A percentile compares a stretch with the other conserved stretches of the same genome.
Evolutionary conservation across 768 basidiomycete genomes (phyloP).

Genomic region (Termitomyces heimii): DNA sequence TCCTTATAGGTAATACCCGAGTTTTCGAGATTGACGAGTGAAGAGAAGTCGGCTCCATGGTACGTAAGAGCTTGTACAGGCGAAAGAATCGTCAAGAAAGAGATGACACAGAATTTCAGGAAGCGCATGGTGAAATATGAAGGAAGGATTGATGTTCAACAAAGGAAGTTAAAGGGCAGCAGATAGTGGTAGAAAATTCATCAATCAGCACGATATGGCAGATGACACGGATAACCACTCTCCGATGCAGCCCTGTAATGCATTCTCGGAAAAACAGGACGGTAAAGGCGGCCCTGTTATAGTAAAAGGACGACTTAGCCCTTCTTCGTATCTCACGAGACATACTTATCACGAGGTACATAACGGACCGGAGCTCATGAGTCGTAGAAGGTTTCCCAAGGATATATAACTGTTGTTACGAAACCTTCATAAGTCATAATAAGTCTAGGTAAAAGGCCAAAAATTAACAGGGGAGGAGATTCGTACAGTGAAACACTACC

Average conservation of each 20-base stretch:
- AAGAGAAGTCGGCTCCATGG: conserved; percentile 53
- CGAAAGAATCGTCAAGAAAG: conserved; percentile 16
- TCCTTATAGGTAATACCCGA: conserved; percentile 40
- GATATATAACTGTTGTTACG: neutral
- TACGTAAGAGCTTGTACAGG: conserved; percentile 34
- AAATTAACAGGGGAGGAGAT: too few species aligned
- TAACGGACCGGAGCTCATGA: conserved; percentile 4
- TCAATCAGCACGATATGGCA: neutral
- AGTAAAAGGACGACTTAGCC: neutral
- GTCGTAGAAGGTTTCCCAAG: neutral
- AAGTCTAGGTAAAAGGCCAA: neutral
- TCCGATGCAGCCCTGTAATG: conserved; percentile 1
- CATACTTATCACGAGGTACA: conserved; percentile 7
- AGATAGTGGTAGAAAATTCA: neutral
- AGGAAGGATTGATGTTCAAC: neutral
- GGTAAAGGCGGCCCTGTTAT: conserved; percentile 6
- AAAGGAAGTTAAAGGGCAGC: neutral
- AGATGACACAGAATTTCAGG: conserved; percentile 12
- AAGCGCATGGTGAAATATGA: conserved; percentile 17
- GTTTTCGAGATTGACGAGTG: conserved; percentile 46
- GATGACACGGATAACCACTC: conserved; percentile 1
- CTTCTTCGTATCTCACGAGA: conserved; percentile 5
- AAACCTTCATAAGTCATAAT: neutral
- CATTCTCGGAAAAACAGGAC: neutral
- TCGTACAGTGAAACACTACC: neutral